Percentiles rank a stretch among this genome's conserved stretches.
phyloP scores from a whole-genome alignment of 768 basidiomycete genomes.

The Sutorius australiensis region DNA sequence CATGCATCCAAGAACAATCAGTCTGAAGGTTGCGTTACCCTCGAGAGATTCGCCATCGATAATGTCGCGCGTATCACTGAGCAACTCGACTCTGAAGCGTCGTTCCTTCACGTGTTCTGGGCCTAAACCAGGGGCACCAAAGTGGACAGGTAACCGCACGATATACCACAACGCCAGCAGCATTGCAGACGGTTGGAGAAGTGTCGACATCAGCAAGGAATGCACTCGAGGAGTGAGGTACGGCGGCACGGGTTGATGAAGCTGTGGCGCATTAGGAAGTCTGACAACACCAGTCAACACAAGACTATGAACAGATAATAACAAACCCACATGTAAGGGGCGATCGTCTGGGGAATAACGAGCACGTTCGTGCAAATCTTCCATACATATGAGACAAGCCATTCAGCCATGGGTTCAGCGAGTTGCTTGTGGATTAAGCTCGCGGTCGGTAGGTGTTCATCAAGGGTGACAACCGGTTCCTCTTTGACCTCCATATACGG shows the following conservation, averaged over 20 bases:
- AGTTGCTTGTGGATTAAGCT: conserved; percentile 64
- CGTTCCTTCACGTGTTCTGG: conserved; percentile 55
- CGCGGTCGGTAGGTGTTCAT: conserved; percentile 32
- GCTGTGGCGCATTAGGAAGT: conserved; percentile 30
- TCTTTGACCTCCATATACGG: conserved; percentile 15
- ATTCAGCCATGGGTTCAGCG: conserved; percentile 72
- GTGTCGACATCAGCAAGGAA: conserved; percentile 69
- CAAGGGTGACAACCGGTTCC: conserved; percentile 39
- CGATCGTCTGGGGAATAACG: conserved; percentile 51
- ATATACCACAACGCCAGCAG: conserved; percentile 82
- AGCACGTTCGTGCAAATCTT: conserved; percentile 75
- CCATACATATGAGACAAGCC: conserved; percentile 79
- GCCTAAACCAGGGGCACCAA: conserved; percentile 49
- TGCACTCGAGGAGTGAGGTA: conserved; percentile 59
- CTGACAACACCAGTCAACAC: conserved; percentile 16
- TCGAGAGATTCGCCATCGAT: conserved; percentile 49
- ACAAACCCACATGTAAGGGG: conserved; percentile 51
- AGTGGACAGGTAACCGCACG: conserved; percentile 67
- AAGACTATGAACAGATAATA: not conserved
- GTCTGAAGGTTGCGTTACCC: conserved; percentile 62
- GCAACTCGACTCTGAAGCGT: conserved; percentile 59
- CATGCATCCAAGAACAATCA: conserved; percentile 79
- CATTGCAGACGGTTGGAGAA: conserved; percentile 78
- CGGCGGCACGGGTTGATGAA: conserved; percentile 39
- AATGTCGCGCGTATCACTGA: conserved; percentile 46